Evolutionary conservation across 192 early-diverging fungal species (phyloP).

Genomic region (Endogone sp.): DNA sequence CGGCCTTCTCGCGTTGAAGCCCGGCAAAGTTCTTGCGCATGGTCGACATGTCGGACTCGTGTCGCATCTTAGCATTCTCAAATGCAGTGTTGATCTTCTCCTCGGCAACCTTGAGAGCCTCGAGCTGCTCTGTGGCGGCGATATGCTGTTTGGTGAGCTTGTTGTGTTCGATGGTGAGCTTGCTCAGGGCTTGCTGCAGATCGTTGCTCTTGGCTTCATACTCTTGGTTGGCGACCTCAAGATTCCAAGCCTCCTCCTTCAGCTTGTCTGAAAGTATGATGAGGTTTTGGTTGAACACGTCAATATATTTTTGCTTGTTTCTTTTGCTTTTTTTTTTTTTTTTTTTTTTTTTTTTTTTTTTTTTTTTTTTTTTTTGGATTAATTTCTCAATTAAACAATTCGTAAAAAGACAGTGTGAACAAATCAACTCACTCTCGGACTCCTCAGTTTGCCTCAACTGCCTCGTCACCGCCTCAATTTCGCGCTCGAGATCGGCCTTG

Average conservation of each 20-base stretch:
- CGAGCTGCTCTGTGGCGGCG: slow-evolving; percentile 49
- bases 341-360: slow-evolving; percentile 11
- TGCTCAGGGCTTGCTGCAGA: slow-evolving; percentile 37
- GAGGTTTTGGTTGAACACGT: background rate
- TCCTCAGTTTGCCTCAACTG: slow-evolving; percentile 50
- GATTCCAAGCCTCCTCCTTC: slow-evolving; percentile 53
- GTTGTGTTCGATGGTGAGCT: slow-evolving; percentile 49
- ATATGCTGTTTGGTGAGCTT: slow-evolving; percentile 48
- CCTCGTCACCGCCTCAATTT: slow-evolving; percentile 41
- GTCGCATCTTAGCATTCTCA: slow-evolving; percentile 44
- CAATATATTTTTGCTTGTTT: slow-evolving; percentile 6
- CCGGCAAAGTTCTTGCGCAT: slow-evolving; percentile 49
- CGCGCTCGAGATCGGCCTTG: slow-evolving; percentile 47
- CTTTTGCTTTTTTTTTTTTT: too few relatives aligned
- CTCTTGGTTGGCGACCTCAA: slow-evolving; percentile 48
- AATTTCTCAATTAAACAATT: too few relatives aligned
- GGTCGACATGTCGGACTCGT: slow-evolving; percentile 58
- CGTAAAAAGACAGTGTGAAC: slow-evolving; percentile 3
- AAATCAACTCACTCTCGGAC: slow-evolving; percentile 41
- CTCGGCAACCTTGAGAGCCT: slow-evolving; percentile 56
- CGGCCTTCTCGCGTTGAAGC: slow-evolving; percentile 59
- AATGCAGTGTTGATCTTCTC: slow-evolving; percentile 40
- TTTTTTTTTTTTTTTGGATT: slow-evolving; percentile 9
- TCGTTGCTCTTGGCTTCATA: slow-evolving; percentile 37
- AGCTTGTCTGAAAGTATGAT: slow-evolving; percentile 33